Evolutionary conservation across 2,329 filamentous ascomycete species (phyloP).

Genomic region (Davidsoniella eucalypti): DNA sequence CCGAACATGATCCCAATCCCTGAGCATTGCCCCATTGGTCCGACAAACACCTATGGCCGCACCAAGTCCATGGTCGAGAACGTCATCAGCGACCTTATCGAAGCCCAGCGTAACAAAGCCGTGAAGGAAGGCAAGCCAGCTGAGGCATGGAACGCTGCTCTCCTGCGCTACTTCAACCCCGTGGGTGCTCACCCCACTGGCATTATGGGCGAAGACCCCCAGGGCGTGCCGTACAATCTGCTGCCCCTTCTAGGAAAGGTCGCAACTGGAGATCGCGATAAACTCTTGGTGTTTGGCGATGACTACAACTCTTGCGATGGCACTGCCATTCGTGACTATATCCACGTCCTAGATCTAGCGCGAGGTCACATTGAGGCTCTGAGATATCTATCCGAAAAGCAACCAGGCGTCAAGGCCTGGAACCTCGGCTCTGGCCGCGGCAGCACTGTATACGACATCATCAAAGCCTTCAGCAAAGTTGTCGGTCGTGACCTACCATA

Average conservation of each 20-base stretch:
- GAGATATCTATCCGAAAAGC: conserved; percentile 68
- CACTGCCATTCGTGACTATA: conserved; percentile 94
- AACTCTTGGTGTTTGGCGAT: conserved; percentile 85
- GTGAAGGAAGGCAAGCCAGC: conserved; percentile 63
- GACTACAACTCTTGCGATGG: conserved; percentile 86
- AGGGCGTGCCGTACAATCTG: conserved; percentile 90
- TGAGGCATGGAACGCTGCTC: conserved; percentile 79
- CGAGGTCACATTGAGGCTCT: conserved; percentile 76
- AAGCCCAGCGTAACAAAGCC: conserved; percentile 67
- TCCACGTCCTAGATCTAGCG: conserved; percentile 84
- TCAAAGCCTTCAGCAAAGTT: conserved; percentile 79
- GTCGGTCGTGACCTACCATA: conserved; percentile 79
- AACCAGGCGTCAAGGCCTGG: conserved; percentile 87
- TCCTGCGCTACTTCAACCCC: conserved; percentile 96
- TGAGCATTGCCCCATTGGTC: conserved; percentile 86
- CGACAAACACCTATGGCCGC: conserved; percentile 94
- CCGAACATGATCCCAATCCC: conserved; percentile 98
- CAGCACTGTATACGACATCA: conserved; percentile 92
- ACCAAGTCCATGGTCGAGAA: conserved; percentile 88
- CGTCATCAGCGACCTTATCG: conserved; percentile 81
- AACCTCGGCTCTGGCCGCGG: conserved; percentile 90
- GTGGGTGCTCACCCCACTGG: conserved; percentile 87
- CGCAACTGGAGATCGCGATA: conserved; percentile 84
- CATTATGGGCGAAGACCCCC: conserved; percentile 95
- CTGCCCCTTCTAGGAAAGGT: conserved; percentile 90